phyloP scores from a whole-genome alignment of 1,284 basidiomycete genomes.

The Ganoderma multipileum region DNA sequence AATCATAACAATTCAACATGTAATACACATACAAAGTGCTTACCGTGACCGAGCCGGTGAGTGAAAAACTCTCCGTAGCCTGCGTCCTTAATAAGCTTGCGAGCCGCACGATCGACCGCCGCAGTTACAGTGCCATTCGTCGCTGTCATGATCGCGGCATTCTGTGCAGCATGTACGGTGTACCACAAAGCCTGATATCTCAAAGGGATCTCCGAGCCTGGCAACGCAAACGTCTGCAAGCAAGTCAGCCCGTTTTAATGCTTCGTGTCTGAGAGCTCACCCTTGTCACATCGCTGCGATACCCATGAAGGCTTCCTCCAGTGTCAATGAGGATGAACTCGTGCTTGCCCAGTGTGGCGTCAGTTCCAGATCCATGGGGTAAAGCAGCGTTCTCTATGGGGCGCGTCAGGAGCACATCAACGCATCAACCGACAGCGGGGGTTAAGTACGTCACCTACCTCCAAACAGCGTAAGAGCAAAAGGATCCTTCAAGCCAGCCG shows the following conservation, averaged over 20 bases:
- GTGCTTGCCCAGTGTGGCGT: constrained; percentile 58
- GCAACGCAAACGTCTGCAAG: constrained; percentile 72
- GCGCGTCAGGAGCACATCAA: background rate
- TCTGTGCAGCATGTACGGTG: constrained; percentile 71
- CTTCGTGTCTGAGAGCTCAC: constrained; percentile 44
- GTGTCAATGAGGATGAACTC: constrained; percentile 86
- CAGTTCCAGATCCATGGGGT: constrained; percentile 82
- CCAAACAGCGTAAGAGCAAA: constrained; percentile 80
- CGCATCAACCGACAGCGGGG: background rate
- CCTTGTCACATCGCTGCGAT: constrained; percentile 80
- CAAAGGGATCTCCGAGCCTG: constrained; percentile 58
- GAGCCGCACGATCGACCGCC: constrained; percentile 73
- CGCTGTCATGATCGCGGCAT: constrained; percentile 57
- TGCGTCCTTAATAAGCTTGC: constrained; percentile 51
- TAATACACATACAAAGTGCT: constrained; percentile 24
- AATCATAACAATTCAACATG: background rate
- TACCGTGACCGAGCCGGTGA: constrained; percentile 82
- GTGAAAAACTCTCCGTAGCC: constrained; percentile 75
- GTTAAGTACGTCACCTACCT: constrained; percentile 51
- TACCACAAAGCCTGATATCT: constrained; percentile 72
- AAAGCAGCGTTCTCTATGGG: constrained; percentile 82
- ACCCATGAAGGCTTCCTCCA: constrained; percentile 75
- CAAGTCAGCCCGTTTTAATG: background rate
- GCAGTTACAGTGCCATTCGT: constrained; percentile 57
- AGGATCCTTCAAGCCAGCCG: constrained; percentile 63